Base-by-base conservation (phyloP, 1,284 basidiomycete species). In the Heterobasidion irregulare region DNA sequence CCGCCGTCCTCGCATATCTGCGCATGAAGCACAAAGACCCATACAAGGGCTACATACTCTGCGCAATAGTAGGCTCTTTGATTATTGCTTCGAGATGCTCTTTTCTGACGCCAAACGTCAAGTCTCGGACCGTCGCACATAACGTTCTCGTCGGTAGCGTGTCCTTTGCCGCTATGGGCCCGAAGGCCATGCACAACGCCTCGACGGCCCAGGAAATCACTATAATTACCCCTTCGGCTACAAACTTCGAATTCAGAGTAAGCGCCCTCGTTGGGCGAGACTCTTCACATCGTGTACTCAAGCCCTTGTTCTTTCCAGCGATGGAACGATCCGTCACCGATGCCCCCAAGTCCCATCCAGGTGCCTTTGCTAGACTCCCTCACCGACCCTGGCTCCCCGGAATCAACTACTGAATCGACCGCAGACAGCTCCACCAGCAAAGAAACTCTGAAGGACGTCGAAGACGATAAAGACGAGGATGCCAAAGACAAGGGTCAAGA, bases 131-230 rank as follows among this genome's bases (percentile, higher is more conserved):
- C 2, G 83, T 89, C 15, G 85, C 85, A 48, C 79, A 86, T 63
- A 85, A 86, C 60, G 83, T 86, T 12, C 70, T 87, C 36, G 84
- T 89, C 19, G 86, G 80, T 34, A 85, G 84, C 59, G 82, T 89
- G 33, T 88, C 87, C 1, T 86, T 84, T 62, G 86, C 86, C 9
- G 76, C 77, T 43, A 82, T 84, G 7, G 81, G 83, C 2, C 78
- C 80, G 13, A 86, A 86, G 64, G 82, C 85, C 1, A 75, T 89
- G 64, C 84, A 88, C 62, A 88, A 83, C 61, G 84, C 83, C 8
- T 87, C 86, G 8, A 89, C 87, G 0, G 86, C 86, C 0, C 84
- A 87, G 67, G 86, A 89, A 68, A 80, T 89, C 58, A 79, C 80
- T 18, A 78, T 89, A 45, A 78, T 89, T 53, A 81, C 84, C 1